phyloP scores from a whole-genome alignment of 176 grass and related monocot species.

The Lolium perenne region DNA sequence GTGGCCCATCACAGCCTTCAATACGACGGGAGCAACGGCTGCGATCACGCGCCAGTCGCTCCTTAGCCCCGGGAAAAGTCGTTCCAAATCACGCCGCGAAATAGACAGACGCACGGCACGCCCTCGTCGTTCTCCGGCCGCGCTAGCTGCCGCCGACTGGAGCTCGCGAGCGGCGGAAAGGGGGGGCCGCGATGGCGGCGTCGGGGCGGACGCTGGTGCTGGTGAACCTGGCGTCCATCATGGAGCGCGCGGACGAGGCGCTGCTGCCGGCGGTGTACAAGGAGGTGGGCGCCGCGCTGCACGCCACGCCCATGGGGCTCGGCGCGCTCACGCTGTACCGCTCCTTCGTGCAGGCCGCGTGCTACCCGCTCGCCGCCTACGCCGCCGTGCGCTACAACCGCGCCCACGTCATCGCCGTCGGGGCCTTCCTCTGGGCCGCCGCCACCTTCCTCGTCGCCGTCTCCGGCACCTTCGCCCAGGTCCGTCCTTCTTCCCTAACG shows the following conservation, averaged over 20 bases:
- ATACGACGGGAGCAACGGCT: not conserved
- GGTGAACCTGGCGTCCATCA: conserved; percentile 82
- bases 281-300: conserved; percentile 84
- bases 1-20: not conserved
- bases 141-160: too few species aligned
- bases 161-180: too few species aligned
- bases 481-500: conserved; percentile 18
- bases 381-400: conserved; percentile 74
- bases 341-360: conserved; percentile 79
- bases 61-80: not conserved
- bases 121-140: too few species aligned
- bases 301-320: conserved; percentile 67
- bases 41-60: not conserved
- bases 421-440: conserved; percentile 86
- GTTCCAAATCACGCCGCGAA: not conserved
- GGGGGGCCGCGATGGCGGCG: not conserved
- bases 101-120: not conserved
- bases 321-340: conserved; percentile 83
- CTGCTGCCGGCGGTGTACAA: conserved; percentile 84
- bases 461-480: conserved; percentile 74
- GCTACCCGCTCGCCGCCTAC: conserved; percentile 88
- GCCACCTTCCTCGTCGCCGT: conserved; percentile 90
- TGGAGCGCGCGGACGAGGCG: conserved; percentile 94
- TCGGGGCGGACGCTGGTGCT: conserved; percentile 58
- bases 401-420: conserved; percentile 76